These are phyloP conservation scores for Capsicum pubescens DNA, from an alignment of 257 asterid species.

Conservation along the genomic window DNA sequence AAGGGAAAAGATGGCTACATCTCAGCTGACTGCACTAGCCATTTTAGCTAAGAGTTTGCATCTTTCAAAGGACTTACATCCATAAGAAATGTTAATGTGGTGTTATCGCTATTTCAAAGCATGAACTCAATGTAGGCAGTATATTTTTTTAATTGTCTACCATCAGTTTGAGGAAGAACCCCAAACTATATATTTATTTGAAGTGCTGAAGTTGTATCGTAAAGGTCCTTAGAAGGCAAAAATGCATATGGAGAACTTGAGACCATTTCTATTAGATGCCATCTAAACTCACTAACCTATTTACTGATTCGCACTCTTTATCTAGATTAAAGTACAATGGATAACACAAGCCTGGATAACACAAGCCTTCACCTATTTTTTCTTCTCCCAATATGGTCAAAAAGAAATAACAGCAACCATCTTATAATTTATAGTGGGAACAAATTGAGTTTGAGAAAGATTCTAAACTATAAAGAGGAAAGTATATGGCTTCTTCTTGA, in stretches of 20 bases:
- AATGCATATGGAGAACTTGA: constrained; percentile 12
- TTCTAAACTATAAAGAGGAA: constrained; percentile 6
- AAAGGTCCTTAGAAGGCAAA: constrained; percentile 3
- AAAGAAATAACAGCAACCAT: not conserved
- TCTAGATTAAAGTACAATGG: constrained; percentile 6
- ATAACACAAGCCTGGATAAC: too few species aligned
- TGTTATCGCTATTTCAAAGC: not conserved
- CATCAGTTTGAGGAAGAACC: constrained; percentile 13
- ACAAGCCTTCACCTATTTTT: not conserved
- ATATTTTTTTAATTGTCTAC: not conserved
- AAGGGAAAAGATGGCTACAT: not conserved
- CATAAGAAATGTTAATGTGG: not conserved
- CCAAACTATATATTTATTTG: not conserved
- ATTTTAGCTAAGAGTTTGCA: constrained; percentile 7
- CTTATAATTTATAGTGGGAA: not conserved
- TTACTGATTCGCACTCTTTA: not conserved
- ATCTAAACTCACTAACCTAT: not conserved
- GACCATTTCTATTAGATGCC: constrained; percentile 1
- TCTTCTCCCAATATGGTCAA: not conserved
- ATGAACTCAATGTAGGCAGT: not conserved
- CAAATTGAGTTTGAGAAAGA: constrained; percentile 11
- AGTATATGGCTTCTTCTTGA: not conserved
- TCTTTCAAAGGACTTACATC: not conserved
- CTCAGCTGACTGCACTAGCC: not conserved
- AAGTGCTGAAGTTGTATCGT: not conserved